Evolutionary conservation across 2,329 filamentous ascomycete genomes (phyloP).

Genomic region (Coniochaeta pulveracea): DNA sequence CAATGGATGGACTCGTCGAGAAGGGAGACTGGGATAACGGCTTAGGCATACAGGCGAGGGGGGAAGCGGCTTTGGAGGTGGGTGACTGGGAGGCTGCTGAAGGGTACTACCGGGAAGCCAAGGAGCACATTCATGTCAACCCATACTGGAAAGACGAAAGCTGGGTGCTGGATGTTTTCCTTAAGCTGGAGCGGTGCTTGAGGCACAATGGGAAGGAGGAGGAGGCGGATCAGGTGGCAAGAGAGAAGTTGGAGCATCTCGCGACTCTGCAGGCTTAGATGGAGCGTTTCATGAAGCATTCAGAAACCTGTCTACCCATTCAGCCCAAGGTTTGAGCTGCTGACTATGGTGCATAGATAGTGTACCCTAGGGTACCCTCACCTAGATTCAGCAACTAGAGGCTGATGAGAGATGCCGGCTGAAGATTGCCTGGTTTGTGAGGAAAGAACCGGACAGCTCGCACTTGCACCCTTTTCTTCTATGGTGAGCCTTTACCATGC

Average conservation of each 20-base stretch:
- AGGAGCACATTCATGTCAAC: slow-evolving; percentile 1
- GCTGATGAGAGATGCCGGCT: no score
- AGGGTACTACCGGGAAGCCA: slow-evolving; percentile 1
- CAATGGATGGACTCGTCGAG: background rate
- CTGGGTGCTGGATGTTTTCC: background rate
- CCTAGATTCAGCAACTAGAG: no score
- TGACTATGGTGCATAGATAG: no score
- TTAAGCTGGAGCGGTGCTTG: background rate
- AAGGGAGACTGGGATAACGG: slow-evolving; percentile 1
- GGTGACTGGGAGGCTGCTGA: background rate
- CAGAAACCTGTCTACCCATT: no score
- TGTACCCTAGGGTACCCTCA: no score
- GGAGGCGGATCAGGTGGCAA: background rate
- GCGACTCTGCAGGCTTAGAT: background rate
- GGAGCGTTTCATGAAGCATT: no score
- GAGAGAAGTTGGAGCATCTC: background rate
- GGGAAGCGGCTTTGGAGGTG: background rate
- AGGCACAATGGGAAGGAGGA: background rate
- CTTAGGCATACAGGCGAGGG: background rate
- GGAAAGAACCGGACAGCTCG: no score
- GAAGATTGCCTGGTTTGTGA: no score
- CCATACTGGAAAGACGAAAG: slow-evolving; percentile 1
- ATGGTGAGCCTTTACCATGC: no score
- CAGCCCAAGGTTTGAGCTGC: no score
- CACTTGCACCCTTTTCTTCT: no score